phyloP scores from a whole-genome alignment of 768 basidiomycete species.

The Tricholomella constricta region DNA sequence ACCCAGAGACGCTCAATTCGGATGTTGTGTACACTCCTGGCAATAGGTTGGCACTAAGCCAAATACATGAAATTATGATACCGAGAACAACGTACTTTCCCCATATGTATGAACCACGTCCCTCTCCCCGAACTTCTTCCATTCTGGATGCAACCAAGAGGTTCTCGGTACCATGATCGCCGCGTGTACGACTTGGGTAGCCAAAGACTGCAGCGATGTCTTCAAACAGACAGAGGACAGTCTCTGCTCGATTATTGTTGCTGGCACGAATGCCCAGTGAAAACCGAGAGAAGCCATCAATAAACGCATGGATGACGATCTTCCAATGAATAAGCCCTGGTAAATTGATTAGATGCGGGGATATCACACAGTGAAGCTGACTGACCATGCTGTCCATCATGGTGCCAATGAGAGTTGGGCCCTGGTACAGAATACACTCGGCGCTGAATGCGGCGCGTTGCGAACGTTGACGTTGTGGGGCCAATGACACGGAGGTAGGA shows the following conservation, averaged over 20 bases:
- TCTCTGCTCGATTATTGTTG: slow-evolving; percentile 42
- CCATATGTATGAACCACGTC: slow-evolving; percentile 38
- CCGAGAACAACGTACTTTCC: slow-evolving; percentile 26
- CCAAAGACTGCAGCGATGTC: slow-evolving; percentile 24
- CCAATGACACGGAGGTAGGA: slow-evolving; percentile 25
- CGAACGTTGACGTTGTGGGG: slow-evolving; percentile 16
- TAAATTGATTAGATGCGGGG: neutral
- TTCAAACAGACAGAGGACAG: slow-evolving; percentile 39
- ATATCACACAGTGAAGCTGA: neutral
- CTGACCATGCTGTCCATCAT: slow-evolving; percentile 34
- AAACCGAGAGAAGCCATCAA: slow-evolving; percentile 29
- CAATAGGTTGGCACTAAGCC: slow-evolving; percentile 1
- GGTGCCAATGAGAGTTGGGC: slow-evolving; percentile 33
- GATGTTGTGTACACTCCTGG: slow-evolving; percentile 42
- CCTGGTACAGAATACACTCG: slow-evolving; percentile 26
- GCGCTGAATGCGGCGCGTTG: slow-evolving; percentile 17
- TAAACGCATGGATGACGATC: slow-evolving; percentile 34
- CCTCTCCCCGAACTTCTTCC: slow-evolving; percentile 24
- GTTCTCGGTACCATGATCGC: slow-evolving; percentile 38
- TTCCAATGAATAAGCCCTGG: slow-evolving; percentile 33
- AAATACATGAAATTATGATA: neutral
- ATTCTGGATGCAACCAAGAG: slow-evolving; percentile 31
- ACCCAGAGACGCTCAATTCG: slow-evolving; percentile 41
- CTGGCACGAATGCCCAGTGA: slow-evolving; percentile 35
- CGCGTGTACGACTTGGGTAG: slow-evolving; percentile 31